phyloP scores from a whole-genome alignment of 208 protist species.

The Eutreptiella sp. region DNA sequence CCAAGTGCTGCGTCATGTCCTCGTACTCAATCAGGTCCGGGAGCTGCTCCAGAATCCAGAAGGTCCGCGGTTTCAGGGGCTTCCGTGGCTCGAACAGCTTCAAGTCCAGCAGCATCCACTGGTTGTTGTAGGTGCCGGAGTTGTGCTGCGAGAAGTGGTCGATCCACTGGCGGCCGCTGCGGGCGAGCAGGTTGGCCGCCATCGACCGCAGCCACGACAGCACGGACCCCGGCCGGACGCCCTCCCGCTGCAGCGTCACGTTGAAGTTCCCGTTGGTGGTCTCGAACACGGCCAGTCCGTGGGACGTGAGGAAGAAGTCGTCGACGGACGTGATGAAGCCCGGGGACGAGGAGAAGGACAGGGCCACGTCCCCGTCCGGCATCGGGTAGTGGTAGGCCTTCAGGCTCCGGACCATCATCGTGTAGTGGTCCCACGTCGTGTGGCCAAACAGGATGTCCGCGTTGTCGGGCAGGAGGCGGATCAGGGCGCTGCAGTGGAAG shows the following conservation, averaged over 20 bases:
- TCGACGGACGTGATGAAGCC: conserved; percentile 61
- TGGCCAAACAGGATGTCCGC: conserved; percentile 53
- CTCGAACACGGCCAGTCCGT: conserved; percentile 57
- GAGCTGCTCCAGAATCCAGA: conserved; percentile 71
- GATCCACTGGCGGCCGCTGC: conserved; percentile 48
- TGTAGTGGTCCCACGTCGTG: conserved; percentile 44
- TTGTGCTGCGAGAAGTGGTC: conserved; percentile 60
- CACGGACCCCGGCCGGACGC: conserved; percentile 43
- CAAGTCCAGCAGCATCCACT: conserved; percentile 78
- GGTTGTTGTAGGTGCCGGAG: conserved; percentile 83
- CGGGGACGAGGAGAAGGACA: conserved; percentile 65
- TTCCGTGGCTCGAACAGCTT: conserved; percentile 39
- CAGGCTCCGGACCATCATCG: conserved; percentile 53
- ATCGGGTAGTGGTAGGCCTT: conserved; percentile 52
- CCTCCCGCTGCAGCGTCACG: conserved; percentile 27
- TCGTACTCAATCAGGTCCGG: conserved; percentile 42
- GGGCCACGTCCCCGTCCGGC: conserved; percentile 8
- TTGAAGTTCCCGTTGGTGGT: conserved; percentile 51
- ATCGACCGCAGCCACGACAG: conserved; percentile 55
- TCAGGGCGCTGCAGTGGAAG: conserved; percentile 53
- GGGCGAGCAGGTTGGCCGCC: conserved; percentile 53
- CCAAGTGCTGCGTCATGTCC: conserved; percentile 54
- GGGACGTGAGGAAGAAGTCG: conserved; percentile 76
- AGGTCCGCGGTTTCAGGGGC: conserved; percentile 30
- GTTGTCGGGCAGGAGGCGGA: conserved; percentile 43